Evolutionary conservation across 345 rosid genomes (phyloP), one percentile per base, ranked within the genome.

Genomic region (Bruguiera gymnorhiza): DNA sequence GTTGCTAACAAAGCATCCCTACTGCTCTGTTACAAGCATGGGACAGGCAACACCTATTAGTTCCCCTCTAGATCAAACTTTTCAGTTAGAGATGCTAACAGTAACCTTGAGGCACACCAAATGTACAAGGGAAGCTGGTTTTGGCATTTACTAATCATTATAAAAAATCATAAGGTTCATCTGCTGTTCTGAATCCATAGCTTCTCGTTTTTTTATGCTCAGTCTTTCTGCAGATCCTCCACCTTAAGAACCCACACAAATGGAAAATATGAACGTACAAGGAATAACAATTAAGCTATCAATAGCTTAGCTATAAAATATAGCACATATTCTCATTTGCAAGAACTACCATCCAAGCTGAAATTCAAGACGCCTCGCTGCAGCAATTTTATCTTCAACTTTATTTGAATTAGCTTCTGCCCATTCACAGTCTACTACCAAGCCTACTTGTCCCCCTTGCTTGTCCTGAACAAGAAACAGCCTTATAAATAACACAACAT

Each of bases 381-480:
- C 73, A 57, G 76, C 80, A 63, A 9, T 24, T 72, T 63, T 68
- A 59, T 77, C 67, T 59, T 77, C 80, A 13, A 30, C 29, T 50
- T 63, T 65, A 43, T 53, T 66, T 8, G 80, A 63, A 39, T 69
- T 51, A 29, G 80, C 29, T 39, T 77, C 80, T 50, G 76, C 63
- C 80, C 80, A 77, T 64, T 77, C 80, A 68, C 76, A 77, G 60
- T 68, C 73, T 7, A 77, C 76, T 24, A 68, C 73, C n/a, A 72
- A 26, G 32, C 80, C 76, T 57, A 77, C 34, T 53, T 72, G 67
- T 43, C 76, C 76, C 19, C 69, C 73, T 72, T 68, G 80, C 61
- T 50, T 72, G 30, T 77, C 80, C 76, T 77, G 70, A 63, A 68
- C 4, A 67, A 39, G 8, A 23, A 20, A 10, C 55, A 60, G 13